Base-by-base conservation (phyloP, 257 asterid species). In the Craterostigma plantagineum region DNA sequence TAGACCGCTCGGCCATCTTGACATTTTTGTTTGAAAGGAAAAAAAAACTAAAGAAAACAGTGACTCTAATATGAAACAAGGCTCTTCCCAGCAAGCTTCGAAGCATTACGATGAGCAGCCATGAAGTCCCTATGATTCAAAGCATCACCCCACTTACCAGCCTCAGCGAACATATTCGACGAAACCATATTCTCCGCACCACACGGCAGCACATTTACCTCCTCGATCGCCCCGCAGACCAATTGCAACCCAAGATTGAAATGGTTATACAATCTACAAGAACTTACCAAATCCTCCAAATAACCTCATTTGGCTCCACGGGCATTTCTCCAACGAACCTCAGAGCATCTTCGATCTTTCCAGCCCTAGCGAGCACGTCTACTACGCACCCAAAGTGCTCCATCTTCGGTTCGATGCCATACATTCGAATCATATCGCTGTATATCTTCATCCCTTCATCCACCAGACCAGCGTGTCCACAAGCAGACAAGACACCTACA, bases 1-100 rank as follows among this genome's bases (percentile, higher is more conserved):
- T 71, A 75, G 82, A 75, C 92, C 92, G 71, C 92, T 78, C 79
- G 92, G 92, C 92, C 81, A 78, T 68, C 85, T 78, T 78, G 81
- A 78, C 84, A n/a, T n/a, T n/a, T 2, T 23, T 23, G 30, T 23
- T 6, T 23, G 30, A 23, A 23, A 23, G 6, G 2, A 23, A 23
- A 23, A 23, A 23, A n/a, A n/a, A n/a, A n/a, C n/a, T n/a, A n/a
- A n/a, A n/a, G n/a, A n/a, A n/a, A n/a, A n/a, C n/a, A n/a, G n/a
- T n/a, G n/a, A n/a, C n/a, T 23, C 30, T 23, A 23, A 23, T 6
- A 23, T 2, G 30, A 2, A 23, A 23, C 4, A 23, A 23, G 6
- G 6, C 30, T 23, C 30, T 23, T 23, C 6, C 30, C 30, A 2
- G 30, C 30, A 2, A 23, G 4, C 6, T 23, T 23, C 6, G 30